Evolutionary conservation across 768 basidiomycete genomes (phyloP).

Genomic region (Lactarius tabidus): DNA sequence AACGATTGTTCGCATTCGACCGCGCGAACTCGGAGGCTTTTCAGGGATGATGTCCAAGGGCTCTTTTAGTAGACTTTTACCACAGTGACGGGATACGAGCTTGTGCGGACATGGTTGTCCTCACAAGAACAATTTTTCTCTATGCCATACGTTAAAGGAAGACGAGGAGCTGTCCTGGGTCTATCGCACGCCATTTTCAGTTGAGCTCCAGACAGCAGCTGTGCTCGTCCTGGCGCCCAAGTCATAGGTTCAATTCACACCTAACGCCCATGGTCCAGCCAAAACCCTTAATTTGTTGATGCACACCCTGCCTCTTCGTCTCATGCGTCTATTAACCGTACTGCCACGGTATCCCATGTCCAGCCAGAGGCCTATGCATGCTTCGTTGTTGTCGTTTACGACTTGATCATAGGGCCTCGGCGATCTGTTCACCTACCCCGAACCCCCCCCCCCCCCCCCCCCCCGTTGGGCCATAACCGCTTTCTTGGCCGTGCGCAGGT

Average conservation of each 20-base stretch:
- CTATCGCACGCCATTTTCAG: not conserved
- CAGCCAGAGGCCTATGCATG: not conserved
- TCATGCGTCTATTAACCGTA: not conserved
- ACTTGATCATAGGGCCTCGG: too few relatives aligned
- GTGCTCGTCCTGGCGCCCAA: not conserved
- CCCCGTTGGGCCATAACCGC: not conserved
- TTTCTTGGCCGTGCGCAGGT: not conserved
- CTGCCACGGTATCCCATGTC: not conserved
- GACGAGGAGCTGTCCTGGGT: not conserved
- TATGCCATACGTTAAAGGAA: not conserved
- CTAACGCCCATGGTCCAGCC: not conserved
- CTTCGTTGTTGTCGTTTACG: not conserved
- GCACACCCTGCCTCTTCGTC: not conserved
- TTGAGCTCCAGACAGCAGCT: not conserved
- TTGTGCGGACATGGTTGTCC: not conserved
- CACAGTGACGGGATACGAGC: not conserved
- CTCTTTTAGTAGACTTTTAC: not conserved
- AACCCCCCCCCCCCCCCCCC: not conserved
- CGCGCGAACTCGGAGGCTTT: not conserved
- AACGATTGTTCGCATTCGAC: not conserved
- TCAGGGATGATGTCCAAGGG: not conserved
- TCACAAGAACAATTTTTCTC: not conserved
- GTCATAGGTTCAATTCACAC: not conserved
- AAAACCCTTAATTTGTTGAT: not conserved
- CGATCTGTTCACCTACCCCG: not conserved